phyloP scores from a whole-genome alignment of 2,329 filamentous ascomycete genomes.

The Arthroderma sp. region DNA sequence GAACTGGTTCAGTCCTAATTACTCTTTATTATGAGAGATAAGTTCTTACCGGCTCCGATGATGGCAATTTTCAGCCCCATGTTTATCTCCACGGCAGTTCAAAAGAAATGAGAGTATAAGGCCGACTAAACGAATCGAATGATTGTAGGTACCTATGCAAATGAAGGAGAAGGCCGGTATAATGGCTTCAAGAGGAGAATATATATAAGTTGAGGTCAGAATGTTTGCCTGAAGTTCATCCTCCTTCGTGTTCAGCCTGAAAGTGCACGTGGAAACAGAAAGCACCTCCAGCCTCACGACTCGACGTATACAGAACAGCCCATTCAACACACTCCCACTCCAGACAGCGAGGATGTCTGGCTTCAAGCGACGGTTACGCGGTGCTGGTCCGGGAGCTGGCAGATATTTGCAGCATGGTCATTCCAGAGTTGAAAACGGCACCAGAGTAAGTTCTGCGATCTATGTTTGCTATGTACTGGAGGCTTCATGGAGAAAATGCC shows the following conservation, averaged over 20 bases:
- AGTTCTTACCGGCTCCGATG: constrained; percentile 16
- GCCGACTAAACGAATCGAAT: not conserved
- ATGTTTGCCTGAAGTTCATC: not conserved
- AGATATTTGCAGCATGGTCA: not conserved
- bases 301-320: not conserved
- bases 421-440: not conserved
- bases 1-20: not conserved
- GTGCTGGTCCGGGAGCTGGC: not conserved
- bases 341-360: not conserved
- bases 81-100: not conserved
- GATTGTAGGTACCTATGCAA: not conserved
- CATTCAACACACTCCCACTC: not conserved
- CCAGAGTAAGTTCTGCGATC: not conserved
- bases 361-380: not conserved
- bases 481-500: not conserved
- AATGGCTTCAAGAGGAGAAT: not conserved
- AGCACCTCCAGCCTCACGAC: not conserved
- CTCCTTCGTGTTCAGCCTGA: not conserved
- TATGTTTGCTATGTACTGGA: not conserved
- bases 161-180: not conserved
- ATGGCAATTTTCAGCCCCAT: constrained; percentile 15
- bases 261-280: not conserved
- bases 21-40: not conserved
- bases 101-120: not conserved
- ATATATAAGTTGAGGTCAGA: not conserved